Evolutionary conservation across 768 basidiomycete genomes (phyloP), one percentile per base, ranked within the genome.

Genomic region (Calocybe cyanea): DNA sequence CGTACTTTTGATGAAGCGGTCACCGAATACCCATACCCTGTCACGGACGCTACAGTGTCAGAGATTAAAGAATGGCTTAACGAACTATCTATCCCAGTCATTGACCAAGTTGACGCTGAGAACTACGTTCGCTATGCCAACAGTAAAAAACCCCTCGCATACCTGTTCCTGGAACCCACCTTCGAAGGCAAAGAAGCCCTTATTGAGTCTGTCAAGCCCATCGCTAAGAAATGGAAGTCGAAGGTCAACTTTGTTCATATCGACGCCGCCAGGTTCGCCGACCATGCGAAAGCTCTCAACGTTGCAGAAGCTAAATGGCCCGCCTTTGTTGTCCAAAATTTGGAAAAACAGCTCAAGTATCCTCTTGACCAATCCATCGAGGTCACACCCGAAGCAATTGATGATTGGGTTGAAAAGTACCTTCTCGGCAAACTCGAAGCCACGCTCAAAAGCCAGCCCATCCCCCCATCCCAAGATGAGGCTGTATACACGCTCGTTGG

Each of bases 241-340:
- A 84, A 90, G 69, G 60, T 98, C 63, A 96, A 96, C 83, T 96
- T 97, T 64, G 95, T 98, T 50, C 95, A 85, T 84, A 98, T 99
- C 57, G 96, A 99, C 64, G 93, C 92, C 18, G 70, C 86, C 70
- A 92, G 93, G 65, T 99, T 93, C 57, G 81, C 80, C 57, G 95
- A 98, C 58, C 96, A 99, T 71, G 96, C 86, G 55, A 93, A 92
- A 67, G 88, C 90, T 1, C 78, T 99, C 47, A 95, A 94, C 76
- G 77, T 99, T 45, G 62, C 64, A 20, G 89, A 92, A 58, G 66
- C 81, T 56, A 85, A 86, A 57, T 97, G 92, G 93, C 96, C 96
- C 9, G 75, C 83, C 32, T 94, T 99, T 61, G 94, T 97, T 59
- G 71, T 99, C 53, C 96, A 98, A 70, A 80, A 96, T 56, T 59